Percentiles rank a stretch among this genome's conserved stretches.
phyloP scores from a whole-genome alignment of 2,329 filamentous ascomycete species.

The Beauveria asiatica region DNA sequence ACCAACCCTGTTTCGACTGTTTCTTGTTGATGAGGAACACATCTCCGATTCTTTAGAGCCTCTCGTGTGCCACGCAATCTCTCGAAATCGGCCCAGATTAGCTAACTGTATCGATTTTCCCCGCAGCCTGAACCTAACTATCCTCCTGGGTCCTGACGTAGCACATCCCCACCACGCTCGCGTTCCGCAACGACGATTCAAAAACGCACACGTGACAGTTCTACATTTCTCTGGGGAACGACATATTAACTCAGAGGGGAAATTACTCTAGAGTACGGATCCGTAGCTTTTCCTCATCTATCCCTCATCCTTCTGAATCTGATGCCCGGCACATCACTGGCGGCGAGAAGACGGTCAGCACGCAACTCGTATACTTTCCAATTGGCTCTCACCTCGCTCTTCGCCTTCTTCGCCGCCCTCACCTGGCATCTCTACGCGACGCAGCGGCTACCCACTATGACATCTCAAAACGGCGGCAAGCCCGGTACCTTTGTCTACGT shows the following conservation, averaged over 20 bases:
- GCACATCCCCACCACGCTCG: too few relatives aligned
- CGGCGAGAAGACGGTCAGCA: constrained; percentile 2
- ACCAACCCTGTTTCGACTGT: too few relatives aligned
- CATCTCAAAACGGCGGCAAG: neutral
- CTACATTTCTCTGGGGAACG: neutral
- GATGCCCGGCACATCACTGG: constrained; percentile 4
- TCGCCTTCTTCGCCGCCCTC: constrained; percentile 3
- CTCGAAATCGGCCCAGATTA: too few relatives aligned
- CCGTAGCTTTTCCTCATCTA: neutral
- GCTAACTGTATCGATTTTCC: neutral
- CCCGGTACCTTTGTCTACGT: neutral
- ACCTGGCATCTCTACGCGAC: constrained; percentile 4
- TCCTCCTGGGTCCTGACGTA: neutral
- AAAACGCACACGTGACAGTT: neutral
- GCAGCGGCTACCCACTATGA: neutral
- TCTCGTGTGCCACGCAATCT: neutral
- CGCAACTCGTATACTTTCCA: constrained; percentile 2
- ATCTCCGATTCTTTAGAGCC: too few relatives aligned
- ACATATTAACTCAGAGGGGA: neutral
- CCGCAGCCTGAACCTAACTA: neutral
- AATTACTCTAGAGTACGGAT: neutral
- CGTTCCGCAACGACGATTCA: too few relatives aligned
- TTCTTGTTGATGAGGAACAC: too few relatives aligned
- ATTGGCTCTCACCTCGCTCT: neutral
- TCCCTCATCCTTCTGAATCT: neutral